Evolutionary conservation across 441 rosid species (phyloP), one percentile per base, ranked within the genome.

Genomic region (Francoa sonchifolia): DNA sequence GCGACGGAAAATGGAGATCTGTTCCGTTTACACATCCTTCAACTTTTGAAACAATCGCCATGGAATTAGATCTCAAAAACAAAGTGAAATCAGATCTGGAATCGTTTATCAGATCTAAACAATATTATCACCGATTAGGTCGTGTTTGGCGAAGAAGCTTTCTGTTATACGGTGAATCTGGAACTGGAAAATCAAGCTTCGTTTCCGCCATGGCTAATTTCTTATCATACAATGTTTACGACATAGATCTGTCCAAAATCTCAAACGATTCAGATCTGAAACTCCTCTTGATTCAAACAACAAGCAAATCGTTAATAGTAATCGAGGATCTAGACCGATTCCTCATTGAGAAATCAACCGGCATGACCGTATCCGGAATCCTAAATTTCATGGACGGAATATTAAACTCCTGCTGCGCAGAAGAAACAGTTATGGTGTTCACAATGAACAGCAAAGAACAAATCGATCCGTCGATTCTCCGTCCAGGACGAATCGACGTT

Each of bases 161-260:
- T 46, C 76, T 89, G 3, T 33, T 85, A 1, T 85, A 79, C 63
- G 98, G 98, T 2, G 76, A 80, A 2, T 76, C 96, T 8, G 98
- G 98, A 5, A 89, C 98, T 0, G 98, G 98, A 0, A 89, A 89
- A 48, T 89, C 98, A 1, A 82, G 82, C 54, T 85, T 85, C 48
- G 75, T 76, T 0, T 88, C 98, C 0, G 92, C 98, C 6, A 76
- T 85, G 92, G 98, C 96, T 0, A 85, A 74, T 72, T 74, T 74
- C 47, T 52, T 89, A 1, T 35, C 55, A 30, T 90, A 82, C 63
- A 76, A 85, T 23, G 77, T 90, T 8, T 90, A 90, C 71, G 89
- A 85, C 35, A 39, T 90, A 20, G 94, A 90, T 50, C 83, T 85
- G 34, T 59, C 87, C 0, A 73, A 65, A 53, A 80, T 82, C 4